Conservation (phyloP, 169 alveolate species). For the Eimeria falciformis region DNA sequence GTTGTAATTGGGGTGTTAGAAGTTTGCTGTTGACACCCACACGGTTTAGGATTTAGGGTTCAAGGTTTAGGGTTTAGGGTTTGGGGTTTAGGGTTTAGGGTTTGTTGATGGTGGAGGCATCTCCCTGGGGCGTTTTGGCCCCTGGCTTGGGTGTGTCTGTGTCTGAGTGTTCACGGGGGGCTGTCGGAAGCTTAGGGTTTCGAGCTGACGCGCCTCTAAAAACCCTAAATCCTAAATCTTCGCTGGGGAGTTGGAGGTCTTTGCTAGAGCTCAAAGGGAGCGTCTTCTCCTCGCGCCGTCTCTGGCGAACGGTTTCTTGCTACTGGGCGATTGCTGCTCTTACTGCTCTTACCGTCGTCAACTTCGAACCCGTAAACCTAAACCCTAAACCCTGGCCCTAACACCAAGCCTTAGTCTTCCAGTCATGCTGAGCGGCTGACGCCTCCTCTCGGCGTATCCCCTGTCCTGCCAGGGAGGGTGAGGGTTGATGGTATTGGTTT, state of each 20-base stretch:
- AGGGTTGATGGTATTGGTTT: conserved; percentile 32
- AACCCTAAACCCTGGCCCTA: conserved; percentile 42
- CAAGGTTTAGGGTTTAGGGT: conserved; percentile 23
- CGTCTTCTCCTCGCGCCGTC: conserved; percentile 56
- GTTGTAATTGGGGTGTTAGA: background rate
- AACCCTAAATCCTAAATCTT: background rate
- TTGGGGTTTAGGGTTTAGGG: conserved; percentile 53
- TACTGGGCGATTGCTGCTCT: conserved; percentile 73
- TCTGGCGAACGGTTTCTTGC: conserved; percentile 63
- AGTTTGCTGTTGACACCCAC: background rate
- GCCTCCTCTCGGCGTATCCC: too few species aligned
- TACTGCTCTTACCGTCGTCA: conserved; percentile 47
- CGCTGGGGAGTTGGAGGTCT: conserved; percentile 18
- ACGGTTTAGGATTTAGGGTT: background rate
- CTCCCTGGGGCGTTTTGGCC: background rate
- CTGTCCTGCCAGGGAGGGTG: too few species aligned
- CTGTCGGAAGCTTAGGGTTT: conserved; percentile 21
- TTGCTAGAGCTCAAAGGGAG: conserved; percentile 35
- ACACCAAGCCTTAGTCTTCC: background rate
- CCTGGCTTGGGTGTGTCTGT: background rate
- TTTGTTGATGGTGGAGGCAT: background rate
- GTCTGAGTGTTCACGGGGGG: conserved; percentile 9
- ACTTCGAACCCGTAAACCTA: conserved; percentile 56
- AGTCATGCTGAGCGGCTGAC: too few species aligned
- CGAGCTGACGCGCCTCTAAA: background rate